These are phyloP conservation scores for Logfia minima DNA, from an alignment of 129 eudicot genomes.

Conservation along the genomic window DNA sequence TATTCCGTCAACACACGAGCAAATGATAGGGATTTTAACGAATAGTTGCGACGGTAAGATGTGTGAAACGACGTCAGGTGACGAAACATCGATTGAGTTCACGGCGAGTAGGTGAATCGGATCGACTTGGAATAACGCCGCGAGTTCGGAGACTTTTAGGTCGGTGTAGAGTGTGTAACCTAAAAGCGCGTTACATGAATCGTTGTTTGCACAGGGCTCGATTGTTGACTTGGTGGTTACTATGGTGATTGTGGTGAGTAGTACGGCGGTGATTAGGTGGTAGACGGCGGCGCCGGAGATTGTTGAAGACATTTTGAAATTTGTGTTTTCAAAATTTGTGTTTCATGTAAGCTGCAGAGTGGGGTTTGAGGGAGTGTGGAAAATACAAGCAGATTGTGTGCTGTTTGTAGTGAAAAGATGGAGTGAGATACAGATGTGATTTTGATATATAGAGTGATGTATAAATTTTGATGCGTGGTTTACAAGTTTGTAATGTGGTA, in stretches of 20 bases:
- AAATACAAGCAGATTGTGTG: not conserved
- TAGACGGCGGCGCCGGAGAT: conserved; percentile 6
- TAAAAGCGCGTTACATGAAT: conserved; percentile 66
- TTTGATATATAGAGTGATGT: not conserved
- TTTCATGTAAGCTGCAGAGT: conserved; percentile 6
- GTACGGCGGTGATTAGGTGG: conserved; percentile 20
- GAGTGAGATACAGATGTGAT: conserved; percentile 9
- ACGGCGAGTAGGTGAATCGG: conserved; percentile 69
- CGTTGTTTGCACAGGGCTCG: conserved; percentile 89
- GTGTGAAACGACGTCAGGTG: conserved; percentile 89
- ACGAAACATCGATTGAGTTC: conserved; percentile 73
- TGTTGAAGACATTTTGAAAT: conserved; percentile 25
- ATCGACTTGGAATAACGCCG: conserved; percentile 79
- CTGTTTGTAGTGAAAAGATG: conserved; percentile 16
- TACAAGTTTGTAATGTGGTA: not conserved
- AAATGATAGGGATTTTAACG: conserved; percentile 67
- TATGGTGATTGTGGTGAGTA: conserved; percentile 25
- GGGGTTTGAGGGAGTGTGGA: conserved; percentile 7
- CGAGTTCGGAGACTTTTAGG: conserved; percentile 89
- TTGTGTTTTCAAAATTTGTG: conserved; percentile 23
- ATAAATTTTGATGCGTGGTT: not conserved
- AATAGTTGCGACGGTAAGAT: conserved; percentile 76
- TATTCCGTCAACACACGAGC: conserved; percentile 87
- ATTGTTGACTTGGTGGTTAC: conserved; percentile 78
- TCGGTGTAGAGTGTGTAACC: conserved; percentile 93